Evolutionary conservation across 257 asterid species (phyloP).

Genomic region (Solanum clarkiae): DNA sequence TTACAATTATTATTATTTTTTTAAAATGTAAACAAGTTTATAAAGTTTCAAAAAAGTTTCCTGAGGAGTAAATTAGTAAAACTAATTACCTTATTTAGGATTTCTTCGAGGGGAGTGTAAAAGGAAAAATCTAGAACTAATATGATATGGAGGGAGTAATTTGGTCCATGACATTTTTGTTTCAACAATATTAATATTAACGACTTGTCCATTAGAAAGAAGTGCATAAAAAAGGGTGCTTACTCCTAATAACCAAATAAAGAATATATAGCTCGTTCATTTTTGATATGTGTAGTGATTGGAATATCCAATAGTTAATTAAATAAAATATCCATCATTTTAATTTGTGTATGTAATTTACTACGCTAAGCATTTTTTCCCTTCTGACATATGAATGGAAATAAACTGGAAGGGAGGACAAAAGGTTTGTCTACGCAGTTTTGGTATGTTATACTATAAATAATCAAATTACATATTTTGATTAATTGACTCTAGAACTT

Average conservation of each 20-base stretch:
- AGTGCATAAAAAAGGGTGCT: neutral
- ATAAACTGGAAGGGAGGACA: constrained; percentile 2
- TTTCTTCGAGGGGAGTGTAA: no score
- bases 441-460: neutral
- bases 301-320: neutral
- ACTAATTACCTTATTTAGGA: no score
- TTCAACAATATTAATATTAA: neutral
- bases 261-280: neutral
- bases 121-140: no score
- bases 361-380: neutral
- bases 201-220: neutral
- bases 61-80: no score
- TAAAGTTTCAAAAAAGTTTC: no score
- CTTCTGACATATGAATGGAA: constrained; percentile 5
- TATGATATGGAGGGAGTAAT: neutral
- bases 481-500: neutral
- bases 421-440: constrained; percentile 7
- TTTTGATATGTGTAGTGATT: neutral
- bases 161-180: neutral
- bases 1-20: no score
- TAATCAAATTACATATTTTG: neutral
- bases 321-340: neutral
- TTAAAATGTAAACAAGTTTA: no score
- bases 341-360: neutral
- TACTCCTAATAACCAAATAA: neutral